Base-by-base conservation (phyloP, 148 eudicot species). In the Nyssa sinensis region DNA sequence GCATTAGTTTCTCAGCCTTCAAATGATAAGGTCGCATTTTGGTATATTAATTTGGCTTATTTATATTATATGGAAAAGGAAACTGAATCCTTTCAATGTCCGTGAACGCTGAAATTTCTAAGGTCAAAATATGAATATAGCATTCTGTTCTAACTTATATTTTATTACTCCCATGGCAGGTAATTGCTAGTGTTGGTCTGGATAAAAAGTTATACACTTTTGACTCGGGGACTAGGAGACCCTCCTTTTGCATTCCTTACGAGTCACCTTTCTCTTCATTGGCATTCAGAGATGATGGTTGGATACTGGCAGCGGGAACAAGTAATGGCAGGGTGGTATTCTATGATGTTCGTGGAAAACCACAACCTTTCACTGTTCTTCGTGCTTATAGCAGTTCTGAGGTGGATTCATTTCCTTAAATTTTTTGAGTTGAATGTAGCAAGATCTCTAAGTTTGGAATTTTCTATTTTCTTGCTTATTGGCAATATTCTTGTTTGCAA, bases 201-300 rank as follows among this genome's bases (percentile, higher is more conserved):
- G 98, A 95, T 84, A 95, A 90, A 84, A 95, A 95, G 86, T 71
- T 95, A 67, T 95, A 88, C 83, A 90, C 91, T 70, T 90, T 87
- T 72, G 98, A 95, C 78, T 79, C 88, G 17, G 91, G 93, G 73
- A 74, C 86, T 9, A 87, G 87, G 79, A 90, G 83, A 75, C 83
- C 81, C 29, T 66, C 94, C 19, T 84, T 67, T 84, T 90, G 90
- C 84, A 83, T 86, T 72, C 81, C 94, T 68, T 90, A 90, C 77
- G 98, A 95, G 34, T 92, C 92, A 35, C 98, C 98, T 17, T 92
- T 92, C 80, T 92, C 98, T 74, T 92, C 98, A 57, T 71, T 95
- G 88, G 93, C 96, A 25, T 92, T 81, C 57, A 86, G 84, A 84
- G 98, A 95, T 67, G 98, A 92, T 84, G 98, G 96, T 75, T 83